Base-by-base conservation (phyloP, 805 yeast genomes). In the Brettanomyces custersianus region DNA sequence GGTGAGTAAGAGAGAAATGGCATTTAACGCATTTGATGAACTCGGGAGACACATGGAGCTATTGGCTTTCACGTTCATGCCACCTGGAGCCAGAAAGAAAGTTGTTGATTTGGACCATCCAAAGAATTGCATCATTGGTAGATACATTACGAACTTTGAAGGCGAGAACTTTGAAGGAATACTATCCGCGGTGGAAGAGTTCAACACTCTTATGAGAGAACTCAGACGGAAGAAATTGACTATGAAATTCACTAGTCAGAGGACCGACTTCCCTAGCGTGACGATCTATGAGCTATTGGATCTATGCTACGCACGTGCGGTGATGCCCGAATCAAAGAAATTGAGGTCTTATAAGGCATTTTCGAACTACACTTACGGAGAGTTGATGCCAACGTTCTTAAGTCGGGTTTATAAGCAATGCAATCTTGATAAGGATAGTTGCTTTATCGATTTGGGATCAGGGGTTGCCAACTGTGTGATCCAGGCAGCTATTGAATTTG, bases 381-480 rank as follows among this genome's bases (percentile, higher is more conserved):
- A 88, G 57, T 61, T 88, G 39, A 64, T 88, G 53, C 96, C 96
- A 1, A 62, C 67, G 4, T 84, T 88, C 46, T 64, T 83, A 29
- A 70, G 86, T 28, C 74, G 68, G 45, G 80, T 83, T 4, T 81
- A 79, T 49, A 53, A 62, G 5, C 65, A 75, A 46, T 79, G 86
- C 34, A 68, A 66, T 1, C 59, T 87, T 34, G 55, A 62, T 25
- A 65, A 73, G 2, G 58, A 56, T 2, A 70, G 73, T 30, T 70
- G 65, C n/a, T 87, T 86, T 49, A 75, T 88, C 42, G 96, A 88
- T 57, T 63, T 88, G 18, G 96, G 96, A 0, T 85, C 95, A 0
- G 96, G 96, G 12, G 96, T 88, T 12, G 96, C 96, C 0, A 88
- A 88, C 52, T 85, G 95, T 39, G 80, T 82, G 0, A 68, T 87